These are phyloP conservation scores for Sphaceloma murrayae DNA, from an alignment of 2,329 filamentous ascomycete genomes.

Conservation along the genomic window DNA sequence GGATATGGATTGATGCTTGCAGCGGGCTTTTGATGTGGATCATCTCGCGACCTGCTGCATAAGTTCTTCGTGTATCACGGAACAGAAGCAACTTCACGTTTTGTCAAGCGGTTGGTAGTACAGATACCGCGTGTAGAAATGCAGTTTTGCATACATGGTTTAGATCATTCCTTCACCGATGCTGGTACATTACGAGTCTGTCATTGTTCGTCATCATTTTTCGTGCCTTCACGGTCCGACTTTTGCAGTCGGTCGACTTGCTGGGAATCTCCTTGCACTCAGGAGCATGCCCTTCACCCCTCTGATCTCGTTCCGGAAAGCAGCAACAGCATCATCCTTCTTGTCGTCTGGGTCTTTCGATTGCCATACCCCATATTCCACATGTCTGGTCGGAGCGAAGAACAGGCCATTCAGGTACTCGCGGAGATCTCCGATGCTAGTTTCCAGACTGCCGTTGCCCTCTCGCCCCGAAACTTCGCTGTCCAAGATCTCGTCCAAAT, in stretches of 20 bases:
- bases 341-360: slow-evolving; percentile 27
- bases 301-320: slow-evolving; percentile 64
- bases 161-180: too few species aligned
- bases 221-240: background rate
- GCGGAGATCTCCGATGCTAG: slow-evolving; percentile 44
- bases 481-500: slow-evolving; percentile 42
- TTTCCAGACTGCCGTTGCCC: slow-evolving; percentile 44
- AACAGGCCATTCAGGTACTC: slow-evolving; percentile 57
- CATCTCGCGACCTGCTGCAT: too few species aligned
- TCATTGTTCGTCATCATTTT: too few species aligned
- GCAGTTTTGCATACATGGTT: too few species aligned
- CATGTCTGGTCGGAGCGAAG: slow-evolving; percentile 12
- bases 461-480: slow-evolving; percentile 44
- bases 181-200: too few species aligned
- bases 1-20: slow-evolving; percentile 86
- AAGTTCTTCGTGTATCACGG: too few species aligned
- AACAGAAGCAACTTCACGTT: too few species aligned
- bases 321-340: slow-evolving; percentile 59
- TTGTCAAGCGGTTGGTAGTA: too few species aligned
- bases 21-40: slow-evolving; percentile 47
- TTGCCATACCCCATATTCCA: slow-evolving; percentile 28
- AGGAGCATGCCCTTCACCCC: slow-evolving; percentile 70
- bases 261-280: slow-evolving; percentile 62
- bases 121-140: too few species aligned
- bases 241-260: slow-evolving; percentile 9